These are phyloP conservation scores for Podospora fimiseda DNA, from an alignment of 495 filamentous ascomycete species.

Conservation along the genomic window DNA sequence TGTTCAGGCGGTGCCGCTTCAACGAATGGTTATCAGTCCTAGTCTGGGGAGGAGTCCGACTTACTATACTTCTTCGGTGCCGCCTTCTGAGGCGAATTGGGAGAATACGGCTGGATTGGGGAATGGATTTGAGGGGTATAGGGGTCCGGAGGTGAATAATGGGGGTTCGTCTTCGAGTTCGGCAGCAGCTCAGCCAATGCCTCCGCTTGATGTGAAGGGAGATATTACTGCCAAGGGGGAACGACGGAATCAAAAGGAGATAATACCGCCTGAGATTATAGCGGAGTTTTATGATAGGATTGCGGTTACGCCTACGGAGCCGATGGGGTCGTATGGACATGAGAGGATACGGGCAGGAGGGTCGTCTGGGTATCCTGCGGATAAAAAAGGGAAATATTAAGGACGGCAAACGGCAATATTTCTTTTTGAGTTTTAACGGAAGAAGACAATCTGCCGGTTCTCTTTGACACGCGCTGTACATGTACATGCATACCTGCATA, in stretches of 20 bases:
- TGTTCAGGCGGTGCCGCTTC: background rate
- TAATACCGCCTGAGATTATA: background rate
- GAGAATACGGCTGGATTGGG: background rate
- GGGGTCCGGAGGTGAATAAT: background rate
- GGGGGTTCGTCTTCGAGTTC: background rate
- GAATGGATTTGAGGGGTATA: background rate
- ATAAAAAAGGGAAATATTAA: no score
- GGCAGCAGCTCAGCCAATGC: background rate
- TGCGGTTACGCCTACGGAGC: no score
- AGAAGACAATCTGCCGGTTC: no score
- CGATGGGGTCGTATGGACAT: no score
- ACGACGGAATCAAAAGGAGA: background rate
- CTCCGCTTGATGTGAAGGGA: no score
- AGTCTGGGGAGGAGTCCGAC: background rate
- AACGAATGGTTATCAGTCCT: background rate
- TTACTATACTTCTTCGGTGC: background rate
- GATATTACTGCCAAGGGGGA: no score
- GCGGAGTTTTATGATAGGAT: background rate
- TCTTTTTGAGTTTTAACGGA: no score
- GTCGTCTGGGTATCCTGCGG: no score
- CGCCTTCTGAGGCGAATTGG: background rate
- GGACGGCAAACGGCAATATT: no score
- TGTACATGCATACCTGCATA: no score
- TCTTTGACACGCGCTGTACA: no score
- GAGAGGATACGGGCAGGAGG: no score